Evolutionary conservation across 1,284 basidiomycete species (phyloP).

Genomic region (Ustilago bromivora): DNA sequence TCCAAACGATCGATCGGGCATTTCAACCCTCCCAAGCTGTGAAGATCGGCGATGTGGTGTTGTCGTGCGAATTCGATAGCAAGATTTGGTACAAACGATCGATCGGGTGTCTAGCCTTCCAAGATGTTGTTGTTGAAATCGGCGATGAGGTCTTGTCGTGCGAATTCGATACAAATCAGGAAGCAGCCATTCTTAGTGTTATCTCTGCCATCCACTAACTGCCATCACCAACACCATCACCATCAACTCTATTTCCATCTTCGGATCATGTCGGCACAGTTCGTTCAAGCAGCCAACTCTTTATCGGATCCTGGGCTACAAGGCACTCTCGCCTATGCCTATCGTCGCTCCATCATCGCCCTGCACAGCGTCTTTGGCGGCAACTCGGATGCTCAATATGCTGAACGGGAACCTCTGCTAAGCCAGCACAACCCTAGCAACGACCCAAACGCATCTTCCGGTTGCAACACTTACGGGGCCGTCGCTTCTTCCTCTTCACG

Average conservation of each 20-base stretch:
- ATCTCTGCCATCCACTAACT: background rate
- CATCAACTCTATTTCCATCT: background rate
- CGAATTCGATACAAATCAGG: background rate
- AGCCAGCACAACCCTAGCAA: slow-evolving; percentile 13
- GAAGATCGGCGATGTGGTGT: too few species aligned
- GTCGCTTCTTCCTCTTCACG: slow-evolving; percentile 31
- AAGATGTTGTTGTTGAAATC: too few species aligned
- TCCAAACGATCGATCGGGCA: too few species aligned
- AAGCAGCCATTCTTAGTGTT: background rate
- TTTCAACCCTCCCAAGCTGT: too few species aligned
- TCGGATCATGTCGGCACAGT: slow-evolving; percentile 29
- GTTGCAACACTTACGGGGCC: slow-evolving; percentile 38
- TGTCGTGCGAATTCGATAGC: too few species aligned
- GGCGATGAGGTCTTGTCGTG: background rate
- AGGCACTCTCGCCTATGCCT: slow-evolving; percentile 56
- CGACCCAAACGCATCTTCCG: slow-evolving; percentile 11
- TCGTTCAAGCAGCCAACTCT: slow-evolving; percentile 33
- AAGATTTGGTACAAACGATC: too few species aligned
- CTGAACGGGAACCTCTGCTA: slow-evolving; percentile 56
- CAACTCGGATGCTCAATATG: slow-evolving; percentile 43
- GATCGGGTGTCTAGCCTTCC: too few species aligned
- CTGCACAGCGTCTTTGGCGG: slow-evolving; percentile 57
- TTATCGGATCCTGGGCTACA: slow-evolving; percentile 48
- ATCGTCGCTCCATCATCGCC: slow-evolving; percentile 57
- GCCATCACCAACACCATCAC: background rate